Evolutionary conservation across 495 filamentous ascomycete species (phyloP).

Genomic region (Aspergillus bridgeri): DNA sequence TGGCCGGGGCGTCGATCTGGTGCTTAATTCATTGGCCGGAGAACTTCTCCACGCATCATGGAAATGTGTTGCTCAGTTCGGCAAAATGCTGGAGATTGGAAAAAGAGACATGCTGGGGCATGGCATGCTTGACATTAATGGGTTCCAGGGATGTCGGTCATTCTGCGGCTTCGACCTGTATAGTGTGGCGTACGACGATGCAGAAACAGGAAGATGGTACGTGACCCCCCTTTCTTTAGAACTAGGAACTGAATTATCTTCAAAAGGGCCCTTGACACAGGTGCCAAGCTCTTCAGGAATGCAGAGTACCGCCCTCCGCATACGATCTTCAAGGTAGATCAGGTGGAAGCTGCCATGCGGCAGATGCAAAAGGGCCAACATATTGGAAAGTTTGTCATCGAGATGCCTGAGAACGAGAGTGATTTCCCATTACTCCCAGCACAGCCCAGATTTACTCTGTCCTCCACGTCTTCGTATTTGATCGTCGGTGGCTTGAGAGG

Average conservation of each 20-base stretch:
- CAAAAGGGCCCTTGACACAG: too few species aligned
- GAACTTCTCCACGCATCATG: constrained; percentile 47
- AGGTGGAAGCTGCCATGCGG: constrained; percentile 45
- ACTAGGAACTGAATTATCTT: too few species aligned
- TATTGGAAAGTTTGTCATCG: constrained; percentile 32
- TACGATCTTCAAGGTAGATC: constrained; percentile 35
- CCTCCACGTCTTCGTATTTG: constrained; percentile 29
- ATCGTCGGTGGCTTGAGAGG: constrained; percentile 53
- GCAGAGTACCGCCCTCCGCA: too few species aligned
- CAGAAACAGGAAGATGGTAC: too few species aligned
- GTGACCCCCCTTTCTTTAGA: constrained; percentile 38
- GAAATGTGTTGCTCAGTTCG: constrained; percentile 50
- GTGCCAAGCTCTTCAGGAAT: constrained; percentile 30
- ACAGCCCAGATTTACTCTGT: neutral
- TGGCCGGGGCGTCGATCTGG: constrained; percentile 48
- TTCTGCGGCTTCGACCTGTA: too few species aligned
- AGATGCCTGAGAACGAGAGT: constrained; percentile 10
- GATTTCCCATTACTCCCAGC: neutral
- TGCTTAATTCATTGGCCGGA: constrained; percentile 49
- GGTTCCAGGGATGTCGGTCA: too few species aligned
- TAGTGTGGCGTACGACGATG: too few species aligned
- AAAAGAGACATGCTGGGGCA: constrained; percentile 20
- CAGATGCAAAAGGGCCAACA: constrained; percentile 43
- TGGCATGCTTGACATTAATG: constrained; percentile 16
- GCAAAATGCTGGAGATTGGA: constrained; percentile 49